A percentile compares a stretch with the other conserved stretches of the same genome.
Evolutionary conservation across 768 basidiomycete species (phyloP).

Genomic region (Panaeolus cyanescens): DNA sequence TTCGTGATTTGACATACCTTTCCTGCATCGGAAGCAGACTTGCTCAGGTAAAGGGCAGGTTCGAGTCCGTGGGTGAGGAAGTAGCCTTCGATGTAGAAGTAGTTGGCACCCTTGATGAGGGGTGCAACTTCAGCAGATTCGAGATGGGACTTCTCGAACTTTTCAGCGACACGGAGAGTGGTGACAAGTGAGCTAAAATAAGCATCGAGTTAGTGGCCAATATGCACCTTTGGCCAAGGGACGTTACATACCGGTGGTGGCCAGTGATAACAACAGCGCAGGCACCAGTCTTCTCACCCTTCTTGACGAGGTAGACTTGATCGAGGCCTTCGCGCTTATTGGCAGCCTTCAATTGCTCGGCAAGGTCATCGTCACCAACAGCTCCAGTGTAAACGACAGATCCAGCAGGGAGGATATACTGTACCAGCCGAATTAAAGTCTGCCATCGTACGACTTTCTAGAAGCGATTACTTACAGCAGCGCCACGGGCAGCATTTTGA

Average conservation of each 20-base stretch:
- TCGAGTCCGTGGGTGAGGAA: conserved; percentile 93
- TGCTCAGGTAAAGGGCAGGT: conserved; percentile 70
- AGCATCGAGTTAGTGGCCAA: background rate
- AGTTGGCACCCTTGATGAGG: conserved; percentile 77
- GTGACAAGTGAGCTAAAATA: conserved; percentile 83
- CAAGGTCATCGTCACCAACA: conserved; percentile 92
- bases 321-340: conserved; percentile 92
- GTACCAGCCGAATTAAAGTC: conserved; percentile 13
- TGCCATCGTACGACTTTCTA: background rate
- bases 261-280: conserved; percentile 96
- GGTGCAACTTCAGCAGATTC: conserved; percentile 73
- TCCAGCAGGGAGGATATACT: conserved; percentile 89
- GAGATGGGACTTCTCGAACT: conserved; percentile 82
- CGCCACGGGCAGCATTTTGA: conserved; percentile 95
- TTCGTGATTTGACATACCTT: conserved; percentile 53
- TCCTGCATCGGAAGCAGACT: conserved; percentile 70
- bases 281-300: conserved; percentile 89
- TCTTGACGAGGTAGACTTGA: conserved; percentile 86
- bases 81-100: conserved; percentile 95
- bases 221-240: background rate
- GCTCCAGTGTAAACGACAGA: conserved; percentile 95
- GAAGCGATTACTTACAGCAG: conserved; percentile 66
- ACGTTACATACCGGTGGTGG: conserved; percentile 71
- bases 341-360: conserved; percentile 83
- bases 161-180: conserved; percentile 86